Base-by-base conservation (phyloP, 2,329 filamentous ascomycete genomes). In the Aspergillus versicolor region DNA sequence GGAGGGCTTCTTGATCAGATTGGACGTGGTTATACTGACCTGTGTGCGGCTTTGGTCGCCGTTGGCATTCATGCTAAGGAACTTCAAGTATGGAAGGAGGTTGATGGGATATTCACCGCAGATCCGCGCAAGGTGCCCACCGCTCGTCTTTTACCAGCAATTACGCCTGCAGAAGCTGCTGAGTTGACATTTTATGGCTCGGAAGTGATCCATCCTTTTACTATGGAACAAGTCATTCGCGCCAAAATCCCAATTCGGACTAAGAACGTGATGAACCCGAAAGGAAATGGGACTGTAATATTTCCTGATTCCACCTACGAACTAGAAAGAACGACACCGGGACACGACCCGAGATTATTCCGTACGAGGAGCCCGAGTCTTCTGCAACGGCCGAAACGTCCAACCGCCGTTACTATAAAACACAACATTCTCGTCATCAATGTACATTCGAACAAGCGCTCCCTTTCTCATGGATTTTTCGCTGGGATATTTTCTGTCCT, bases 71-170 rank as follows among this genome's bases (percentile, higher is more conserved):
- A 85, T 66, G 94, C 94, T 1, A 80, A 88, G 53, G 94, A 99
- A 74, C 82, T 99, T 52, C 94, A 99, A 75, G 90, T 99, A 62
- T 97, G 94, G 94, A 99, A 99, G 79, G 94, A 99, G 73, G 94
- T 99, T 6, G 94, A 99, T 73, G 92, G 92, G 58, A 95, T 97
- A 70, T 94, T 96, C 75, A 89, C 87, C 1, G 87, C 87, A 5
- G 93, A 97, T 69, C 91, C 91, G 3, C 85, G 89, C 65, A 95
- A 94, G 75, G 91, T 95, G 40, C 92, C 93, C 3, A 97, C 93
- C 1, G 95, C 94, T n/a, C 84, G 89, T 46, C 81, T 99, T n/a
- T 83, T 99, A 44, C 79, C 88, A 11, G 88, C 88, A 53, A 96
- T 99, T 71, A 97, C 93, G 3, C 94, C 94, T 0, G 89, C 91